Evolutionary conservation across 2,329 filamentous ascomycete species (phyloP).

Genomic region (Stemphylium lycopersici): DNA sequence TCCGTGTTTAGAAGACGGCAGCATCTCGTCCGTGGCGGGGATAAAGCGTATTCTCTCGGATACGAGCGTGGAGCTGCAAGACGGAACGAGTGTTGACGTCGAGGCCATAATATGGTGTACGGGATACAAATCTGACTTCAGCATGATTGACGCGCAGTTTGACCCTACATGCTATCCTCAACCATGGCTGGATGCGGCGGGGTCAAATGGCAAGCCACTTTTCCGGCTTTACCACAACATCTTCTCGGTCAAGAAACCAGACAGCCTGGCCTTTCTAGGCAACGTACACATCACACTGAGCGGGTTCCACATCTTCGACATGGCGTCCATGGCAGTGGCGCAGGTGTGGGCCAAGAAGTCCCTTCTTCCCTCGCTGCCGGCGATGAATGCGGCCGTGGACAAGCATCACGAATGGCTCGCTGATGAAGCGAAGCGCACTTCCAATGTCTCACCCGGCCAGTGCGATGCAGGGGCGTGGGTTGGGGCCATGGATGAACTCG

Average conservation of each 20-base stretch:
- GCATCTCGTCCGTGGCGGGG: constrained; percentile 24
- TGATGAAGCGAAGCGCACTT: constrained; percentile 44
- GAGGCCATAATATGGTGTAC: constrained; percentile 47
- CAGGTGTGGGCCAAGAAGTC: constrained; percentile 54
- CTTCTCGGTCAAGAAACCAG: constrained; percentile 53
- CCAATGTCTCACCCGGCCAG: constrained; percentile 30
- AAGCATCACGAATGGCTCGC: constrained; percentile 33
- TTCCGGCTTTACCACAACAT: constrained; percentile 54
- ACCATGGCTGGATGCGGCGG: constrained; percentile 22
- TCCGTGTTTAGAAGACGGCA: constrained; percentile 22
- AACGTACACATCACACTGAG: constrained; percentile 48
- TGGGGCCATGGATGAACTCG: constrained; percentile 51
- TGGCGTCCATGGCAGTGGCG: constrained; percentile 54
- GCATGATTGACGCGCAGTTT: constrained; percentile 30
- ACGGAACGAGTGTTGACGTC: constrained; percentile 38
- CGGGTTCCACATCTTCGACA: constrained; percentile 42
- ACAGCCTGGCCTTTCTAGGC: constrained; percentile 53
- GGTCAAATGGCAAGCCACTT: constrained; percentile 39
- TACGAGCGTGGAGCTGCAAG: constrained; percentile 35
- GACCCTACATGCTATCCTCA: constrained; percentile 24
- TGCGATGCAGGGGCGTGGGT: constrained; percentile 41
- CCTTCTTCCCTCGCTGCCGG: constrained; percentile 42
- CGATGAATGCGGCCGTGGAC: constrained; percentile 38
- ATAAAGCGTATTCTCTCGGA: constrained; percentile 16
- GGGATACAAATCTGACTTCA: constrained; percentile 42